Evolutionary conservation across 805 yeast species (phyloP), one percentile per base, ranked within the genome.

Genomic region (Peterozyma xylosa): DNA sequence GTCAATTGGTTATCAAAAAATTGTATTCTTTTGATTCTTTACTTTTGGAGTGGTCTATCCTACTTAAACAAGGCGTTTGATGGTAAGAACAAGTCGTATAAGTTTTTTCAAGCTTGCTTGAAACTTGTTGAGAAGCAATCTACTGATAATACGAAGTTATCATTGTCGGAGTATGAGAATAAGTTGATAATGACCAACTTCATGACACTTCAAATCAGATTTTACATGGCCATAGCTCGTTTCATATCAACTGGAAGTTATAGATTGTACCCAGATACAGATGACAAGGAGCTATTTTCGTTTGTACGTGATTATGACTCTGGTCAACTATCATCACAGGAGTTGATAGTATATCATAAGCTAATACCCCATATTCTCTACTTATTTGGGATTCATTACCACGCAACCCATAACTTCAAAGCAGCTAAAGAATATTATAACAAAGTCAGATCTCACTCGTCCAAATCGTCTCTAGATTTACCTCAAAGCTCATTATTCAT

Each of bases 1-100:
- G 50, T 70, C 2, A 53, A 54, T 15, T 74, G 79, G 77, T 43
- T 73, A 11, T 59, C 64, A 11, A 59, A 69, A 4, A 67, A 64
- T 36, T 76, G 73, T 45, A 70, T 68, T 51, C 62, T 64, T 9
- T 58, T 69, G 16, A 43, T 64, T 37, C 58, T 70, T 17, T 71
- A 70, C 49, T 64, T 70, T 37, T 51, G 67, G n/a, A 63, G 69
- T 33, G 78, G 74, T 2, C 52, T 73, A 5, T 53, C 64, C 6
- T 63, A 66, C 30, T 47, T 71, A 16, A 52, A 54, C 13, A 70
- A 65, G 35, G 55, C 67, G 1, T 56, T 66, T 53, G 63, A 61
- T 38, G 62, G 61, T 1, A 60, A 57, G 36, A 51, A 57, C 13
- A 60, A 67, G 40, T 55, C 73, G 5, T 50, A 50, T n/a, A 63